A percentile compares a stretch with the other conserved stretches of the same genome.
phyloP scores from a whole-genome alignment of 2,329 filamentous ascomycete genomes.

The Fusarium tricinctum region DNA sequence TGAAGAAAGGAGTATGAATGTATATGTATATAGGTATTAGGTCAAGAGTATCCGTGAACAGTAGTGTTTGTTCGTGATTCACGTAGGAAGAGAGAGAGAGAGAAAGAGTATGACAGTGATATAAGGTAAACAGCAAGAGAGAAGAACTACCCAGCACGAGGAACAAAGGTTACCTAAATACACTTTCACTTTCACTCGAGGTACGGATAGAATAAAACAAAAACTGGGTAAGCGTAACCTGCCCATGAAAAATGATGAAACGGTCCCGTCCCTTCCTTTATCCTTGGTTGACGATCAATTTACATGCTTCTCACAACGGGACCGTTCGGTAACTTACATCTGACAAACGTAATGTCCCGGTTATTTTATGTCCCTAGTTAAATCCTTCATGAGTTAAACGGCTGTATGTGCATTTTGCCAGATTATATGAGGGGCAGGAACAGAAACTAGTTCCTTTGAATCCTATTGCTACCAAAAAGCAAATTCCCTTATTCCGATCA shows the following conservation, averaged over 20 bases:
- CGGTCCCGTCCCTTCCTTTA: slow-evolving; percentile 12
- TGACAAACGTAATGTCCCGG: slow-evolving; percentile 29
- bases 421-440: slow-evolving; percentile 8
- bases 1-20: neutral
- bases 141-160: neutral
- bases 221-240: slow-evolving; percentile 28
- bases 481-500: neutral
- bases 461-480: neutral
- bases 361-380: slow-evolving; percentile 6
- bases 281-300: slow-evolving; percentile 27
- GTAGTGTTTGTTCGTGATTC: slow-evolving; percentile 19
- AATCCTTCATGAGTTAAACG: slow-evolving; percentile 7
- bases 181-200: slow-evolving; percentile 1
- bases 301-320: neutral
- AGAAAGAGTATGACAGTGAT: neutral
- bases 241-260: slow-evolving; percentile 35
- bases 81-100: neutral
- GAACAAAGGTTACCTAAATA: slow-evolving; percentile 27
- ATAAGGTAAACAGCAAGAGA: too few species aligned
- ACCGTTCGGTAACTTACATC: slow-evolving; percentile 9
- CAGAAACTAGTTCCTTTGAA: neutral
- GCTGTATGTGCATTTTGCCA: neutral
- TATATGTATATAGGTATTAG: neutral
- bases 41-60: slow-evolving; percentile 16
- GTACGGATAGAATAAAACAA: slow-evolving; percentile 17